Percentiles rank a stretch among this genome's conserved stretches.
Evolutionary conservation across 176 grass and related monocot species (phyloP).

Genomic region (Eragrostis nindensis): DNA sequence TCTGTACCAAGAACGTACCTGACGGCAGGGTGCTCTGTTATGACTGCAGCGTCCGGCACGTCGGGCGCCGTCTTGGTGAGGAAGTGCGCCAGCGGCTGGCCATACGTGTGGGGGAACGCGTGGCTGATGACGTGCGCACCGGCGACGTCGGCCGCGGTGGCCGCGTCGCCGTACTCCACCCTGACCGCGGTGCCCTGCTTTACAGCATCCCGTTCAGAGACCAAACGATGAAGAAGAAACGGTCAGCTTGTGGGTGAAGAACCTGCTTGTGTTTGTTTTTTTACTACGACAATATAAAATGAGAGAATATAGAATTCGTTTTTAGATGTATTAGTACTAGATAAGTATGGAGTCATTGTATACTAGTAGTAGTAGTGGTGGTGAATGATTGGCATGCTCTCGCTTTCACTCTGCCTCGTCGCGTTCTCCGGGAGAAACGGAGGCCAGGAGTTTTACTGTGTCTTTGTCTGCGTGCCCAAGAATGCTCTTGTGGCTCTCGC

Average conservation of each 20-base stretch:
- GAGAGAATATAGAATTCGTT: neutral
- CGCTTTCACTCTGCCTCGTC: conserved; percentile 14
- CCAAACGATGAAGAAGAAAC: neutral
- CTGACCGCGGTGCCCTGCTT: conserved; percentile 78
- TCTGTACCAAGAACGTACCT: conserved; percentile 34
- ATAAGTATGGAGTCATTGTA: neutral
- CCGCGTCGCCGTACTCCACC: conserved; percentile 79
- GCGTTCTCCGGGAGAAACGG: neutral
- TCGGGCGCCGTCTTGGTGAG: conserved; percentile 63
- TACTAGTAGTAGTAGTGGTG: neutral
- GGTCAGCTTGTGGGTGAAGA: neutral
- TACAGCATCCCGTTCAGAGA: neutral
- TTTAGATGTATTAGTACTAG: neutral
- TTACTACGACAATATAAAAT: too few relatives aligned
- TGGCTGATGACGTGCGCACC: conserved; percentile 83
- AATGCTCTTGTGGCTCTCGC: neutral
- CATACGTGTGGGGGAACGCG: conserved; percentile 75
- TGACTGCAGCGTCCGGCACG: conserved; percentile 71
- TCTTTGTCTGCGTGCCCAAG: neutral
- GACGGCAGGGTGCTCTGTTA: conserved; percentile 67
- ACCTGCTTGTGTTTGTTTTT: too few relatives aligned
- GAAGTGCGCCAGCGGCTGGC: conserved; percentile 77
- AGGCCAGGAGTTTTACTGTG: neutral
- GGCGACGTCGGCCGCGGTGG: conserved; percentile 66
- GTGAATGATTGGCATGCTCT: neutral